Evolutionary conservation across 148 eudicot species (phyloP).

Genomic region (Rheum nobile): DNA sequence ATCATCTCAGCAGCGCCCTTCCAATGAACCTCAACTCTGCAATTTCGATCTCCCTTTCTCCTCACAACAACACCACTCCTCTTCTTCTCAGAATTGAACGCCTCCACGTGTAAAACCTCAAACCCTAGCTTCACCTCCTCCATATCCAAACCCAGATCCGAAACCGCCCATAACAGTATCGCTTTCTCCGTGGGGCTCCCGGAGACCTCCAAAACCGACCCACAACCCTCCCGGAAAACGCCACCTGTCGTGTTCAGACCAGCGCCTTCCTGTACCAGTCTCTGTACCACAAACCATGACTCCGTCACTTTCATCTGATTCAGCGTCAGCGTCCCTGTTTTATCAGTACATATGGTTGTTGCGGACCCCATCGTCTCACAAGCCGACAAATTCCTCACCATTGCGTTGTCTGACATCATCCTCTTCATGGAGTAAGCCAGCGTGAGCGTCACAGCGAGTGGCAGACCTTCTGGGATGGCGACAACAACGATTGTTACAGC

Average conservation of each 20-base stretch:
- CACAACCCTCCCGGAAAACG: neutral
- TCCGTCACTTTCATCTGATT: too few species aligned
- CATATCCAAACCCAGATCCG: slow-evolving; percentile 19
- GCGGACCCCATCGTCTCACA: too few species aligned
- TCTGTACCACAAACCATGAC: too few species aligned
- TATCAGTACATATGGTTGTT: too few species aligned
- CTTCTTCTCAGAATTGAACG: slow-evolving; percentile 34
- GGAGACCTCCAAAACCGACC: slow-evolving; percentile 16
- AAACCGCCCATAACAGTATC: slow-evolving; percentile 26
- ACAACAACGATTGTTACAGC: slow-evolving; percentile 25
- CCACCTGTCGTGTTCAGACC: slow-evolving; percentile 23
- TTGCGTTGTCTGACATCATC: slow-evolving; percentile 24
- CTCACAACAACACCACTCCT: slow-evolving; percentile 18
- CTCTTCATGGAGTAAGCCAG: slow-evolving; percentile 27
- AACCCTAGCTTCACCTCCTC: slow-evolving; percentile 9
- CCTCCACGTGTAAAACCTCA: slow-evolving; percentile 22
- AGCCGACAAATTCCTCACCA: too few species aligned
- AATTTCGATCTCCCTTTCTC: neutral
- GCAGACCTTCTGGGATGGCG: slow-evolving; percentile 31
- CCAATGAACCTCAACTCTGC: slow-evolving; percentile 24
- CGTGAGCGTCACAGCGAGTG: slow-evolving; percentile 24
- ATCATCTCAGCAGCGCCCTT: slow-evolving; percentile 49
- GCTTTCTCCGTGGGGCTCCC: slow-evolving; percentile 40
- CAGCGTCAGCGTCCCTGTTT: too few species aligned
- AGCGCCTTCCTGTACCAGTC: slow-evolving; percentile 12